Conservation (phyloP, 78 protist genomes). For the Chrysochromulina tobinii region DNA sequence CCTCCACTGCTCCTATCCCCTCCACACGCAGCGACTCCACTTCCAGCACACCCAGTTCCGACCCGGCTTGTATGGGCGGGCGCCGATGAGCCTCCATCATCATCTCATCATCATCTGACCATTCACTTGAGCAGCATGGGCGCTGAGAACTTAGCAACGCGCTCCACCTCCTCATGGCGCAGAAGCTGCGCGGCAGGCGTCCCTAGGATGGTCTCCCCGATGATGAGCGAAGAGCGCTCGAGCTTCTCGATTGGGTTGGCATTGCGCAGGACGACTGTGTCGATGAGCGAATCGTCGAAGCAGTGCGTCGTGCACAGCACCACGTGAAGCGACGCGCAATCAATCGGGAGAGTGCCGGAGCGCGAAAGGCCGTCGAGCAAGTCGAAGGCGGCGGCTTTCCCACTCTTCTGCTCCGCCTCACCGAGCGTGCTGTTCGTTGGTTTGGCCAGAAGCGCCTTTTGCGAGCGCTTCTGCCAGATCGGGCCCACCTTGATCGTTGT, state of each 20-base stretch:
- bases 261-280: neutral
- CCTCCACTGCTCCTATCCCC: too few species aligned
- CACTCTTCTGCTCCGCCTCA: neutral
- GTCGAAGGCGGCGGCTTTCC: constrained; percentile 16
- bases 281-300: constrained; percentile 5
- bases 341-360: constrained; percentile 3
- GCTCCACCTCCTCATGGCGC: too few species aligned
- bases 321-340: neutral
- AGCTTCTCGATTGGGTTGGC: constrained; percentile 30
- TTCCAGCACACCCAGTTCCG: too few species aligned
- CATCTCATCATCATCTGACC: too few species aligned
- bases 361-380: constrained; percentile 47
- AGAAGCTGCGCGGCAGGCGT: too few species aligned
- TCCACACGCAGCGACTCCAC: too few species aligned
- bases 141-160: too few species aligned
- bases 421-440: neutral
- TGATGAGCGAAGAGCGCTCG: neutral
- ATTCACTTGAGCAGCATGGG: too few species aligned
- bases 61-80: too few species aligned
- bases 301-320: constrained; percentile 4
- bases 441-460: neutral
- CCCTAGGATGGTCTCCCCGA: neutral
- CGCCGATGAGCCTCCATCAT: too few species aligned
- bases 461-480: neutral
- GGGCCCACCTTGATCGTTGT: neutral